These are phyloP conservation scores for Pluteus cervinus DNA, from an alignment of 768 basidiomycete species.

Conservation along the genomic window DNA sequence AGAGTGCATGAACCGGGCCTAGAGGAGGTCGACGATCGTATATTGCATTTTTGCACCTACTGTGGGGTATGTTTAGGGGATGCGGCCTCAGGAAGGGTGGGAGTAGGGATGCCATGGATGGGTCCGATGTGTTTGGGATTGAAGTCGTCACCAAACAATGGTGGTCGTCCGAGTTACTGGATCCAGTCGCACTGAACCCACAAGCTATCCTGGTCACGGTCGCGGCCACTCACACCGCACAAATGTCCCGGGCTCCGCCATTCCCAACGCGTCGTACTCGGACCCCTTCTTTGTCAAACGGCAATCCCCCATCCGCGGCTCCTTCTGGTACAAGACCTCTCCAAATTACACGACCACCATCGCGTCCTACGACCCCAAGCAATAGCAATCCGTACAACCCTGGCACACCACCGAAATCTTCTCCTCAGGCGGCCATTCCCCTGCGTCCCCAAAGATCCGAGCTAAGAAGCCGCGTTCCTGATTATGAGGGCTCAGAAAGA, in stretches of 20 bases:
- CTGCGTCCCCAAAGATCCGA: conserved; percentile 64
- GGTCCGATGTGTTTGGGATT: too few relatives aligned
- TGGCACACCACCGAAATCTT: conserved; percentile 29
- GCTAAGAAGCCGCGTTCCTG: conserved; percentile 48
- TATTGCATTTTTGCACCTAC: conserved; percentile 18
- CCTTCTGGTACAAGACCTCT: conserved; percentile 43
- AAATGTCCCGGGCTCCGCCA: conserved; percentile 56
- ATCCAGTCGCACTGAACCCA: too few relatives aligned
- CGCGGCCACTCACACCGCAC: not conserved
- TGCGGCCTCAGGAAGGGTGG: conserved; percentile 29
- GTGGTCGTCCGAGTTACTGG: too few relatives aligned
- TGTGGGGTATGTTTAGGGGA: conserved; percentile 1
- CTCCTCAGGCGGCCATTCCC: conserved; percentile 50
- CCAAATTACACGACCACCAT: conserved; percentile 52
- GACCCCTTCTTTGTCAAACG: conserved; percentile 37
- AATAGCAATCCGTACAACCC: conserved; percentile 30
- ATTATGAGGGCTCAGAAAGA: conserved; percentile 47
- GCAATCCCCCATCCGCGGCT: conserved; percentile 29
- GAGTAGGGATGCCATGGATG: conserved; percentile 11
- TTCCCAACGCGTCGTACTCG: conserved; percentile 53
- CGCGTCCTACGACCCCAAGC: conserved; percentile 50
- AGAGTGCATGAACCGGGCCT: conserved; percentile 40
- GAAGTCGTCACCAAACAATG: too few relatives aligned
- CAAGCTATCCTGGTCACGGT: too few relatives aligned
- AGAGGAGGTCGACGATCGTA: conserved; percentile 33